Evolutionary conservation across 768 basidiomycete genomes (phyloP).

Genomic region (Calvatia gigantea): DNA sequence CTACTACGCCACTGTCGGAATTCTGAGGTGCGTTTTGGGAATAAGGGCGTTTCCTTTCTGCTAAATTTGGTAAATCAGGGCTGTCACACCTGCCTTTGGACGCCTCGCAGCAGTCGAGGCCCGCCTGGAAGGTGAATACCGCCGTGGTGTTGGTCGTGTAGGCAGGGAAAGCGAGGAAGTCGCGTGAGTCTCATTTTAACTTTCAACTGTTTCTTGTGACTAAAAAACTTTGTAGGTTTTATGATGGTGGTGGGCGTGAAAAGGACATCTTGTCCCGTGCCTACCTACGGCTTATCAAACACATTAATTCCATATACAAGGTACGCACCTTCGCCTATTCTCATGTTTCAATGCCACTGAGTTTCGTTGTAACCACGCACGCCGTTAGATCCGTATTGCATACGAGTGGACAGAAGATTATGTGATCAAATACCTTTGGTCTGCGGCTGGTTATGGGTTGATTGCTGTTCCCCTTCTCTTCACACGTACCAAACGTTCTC

Average conservation of each 20-base stretch:
- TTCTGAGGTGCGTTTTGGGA: slow-evolving; percentile 35
- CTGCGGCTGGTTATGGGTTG: slow-evolving; percentile 84
- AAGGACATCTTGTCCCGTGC: slow-evolving; percentile 75
- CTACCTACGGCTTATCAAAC: slow-evolving; percentile 78
- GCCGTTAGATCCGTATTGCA: slow-evolving; percentile 82
- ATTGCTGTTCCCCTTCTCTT: slow-evolving; percentile 90
- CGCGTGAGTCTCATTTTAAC: slow-evolving; percentile 51
- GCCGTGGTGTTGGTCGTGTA: slow-evolving; percentile 80
- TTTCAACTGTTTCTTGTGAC: not conserved
- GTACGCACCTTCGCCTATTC: slow-evolving; percentile 28
- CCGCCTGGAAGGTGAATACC: slow-evolving; percentile 85
- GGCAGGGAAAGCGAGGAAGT: slow-evolving; percentile 91
- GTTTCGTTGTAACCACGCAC: too few relatives aligned
- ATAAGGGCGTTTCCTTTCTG: not conserved
- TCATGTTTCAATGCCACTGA: too few relatives aligned
- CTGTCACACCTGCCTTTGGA: slow-evolving; percentile 92
- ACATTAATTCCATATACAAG: slow-evolving; percentile 92
- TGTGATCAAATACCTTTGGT: slow-evolving; percentile 96
- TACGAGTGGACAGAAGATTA: slow-evolving; percentile 98
- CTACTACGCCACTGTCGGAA: slow-evolving; percentile 82
- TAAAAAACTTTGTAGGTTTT: slow-evolving; percentile 55
- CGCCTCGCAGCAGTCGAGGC: slow-evolving; percentile 86
- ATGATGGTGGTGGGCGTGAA: slow-evolving; percentile 84
- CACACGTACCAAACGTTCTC: slow-evolving; percentile 46
- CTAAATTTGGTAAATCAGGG: slow-evolving; percentile 27